These are phyloP conservation scores for Starmerella scarabaei DNA, from an alignment of 805 yeast species.

Conservation along the genomic window DNA sequence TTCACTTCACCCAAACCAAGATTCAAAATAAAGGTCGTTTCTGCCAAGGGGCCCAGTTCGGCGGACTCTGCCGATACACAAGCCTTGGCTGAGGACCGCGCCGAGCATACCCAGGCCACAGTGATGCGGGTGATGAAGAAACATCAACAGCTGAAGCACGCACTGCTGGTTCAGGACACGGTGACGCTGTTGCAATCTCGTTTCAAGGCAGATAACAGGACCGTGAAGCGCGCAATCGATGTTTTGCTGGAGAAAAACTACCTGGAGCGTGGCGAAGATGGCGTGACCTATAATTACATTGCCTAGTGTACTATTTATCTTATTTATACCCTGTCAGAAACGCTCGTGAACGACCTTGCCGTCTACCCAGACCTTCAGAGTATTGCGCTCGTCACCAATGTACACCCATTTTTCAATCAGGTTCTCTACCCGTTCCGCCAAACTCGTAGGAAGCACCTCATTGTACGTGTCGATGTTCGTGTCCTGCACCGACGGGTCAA, in stretches of 20 bases:
- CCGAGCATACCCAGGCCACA: constrained; percentile 70
- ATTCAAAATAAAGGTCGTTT: constrained; percentile 30
- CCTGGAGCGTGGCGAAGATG: constrained; percentile 52
- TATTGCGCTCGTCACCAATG: constrained; percentile 87
- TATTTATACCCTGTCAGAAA: background rate
- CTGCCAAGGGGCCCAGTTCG: constrained; percentile 45
- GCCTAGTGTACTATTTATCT: constrained; percentile 6
- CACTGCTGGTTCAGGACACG: constrained; percentile 70
- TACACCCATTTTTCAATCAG: constrained; percentile 81
- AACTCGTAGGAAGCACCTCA: constrained; percentile 32
- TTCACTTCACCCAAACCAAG: constrained; percentile 38
- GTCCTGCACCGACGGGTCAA: constrained; percentile 42
- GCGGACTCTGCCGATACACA: constrained; percentile 8
- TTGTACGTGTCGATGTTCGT: constrained; percentile 64
- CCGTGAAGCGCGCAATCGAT: constrained; percentile 78
- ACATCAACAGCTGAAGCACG: constrained; percentile 63
- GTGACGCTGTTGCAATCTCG: constrained; percentile 66
- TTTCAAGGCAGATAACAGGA: constrained; percentile 71
- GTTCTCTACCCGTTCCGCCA: constrained; percentile 35
- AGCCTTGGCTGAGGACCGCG: constrained; percentile 60
- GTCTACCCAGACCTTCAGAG: constrained; percentile 66
- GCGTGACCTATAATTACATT: constrained; percentile 12
- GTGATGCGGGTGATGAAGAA: constrained; percentile 95
- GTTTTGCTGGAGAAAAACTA: constrained; percentile 74
- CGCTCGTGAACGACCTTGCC: constrained; percentile 52